Percentiles rank a stretch among this genome's conserved stretches.
These are phyloP conservation scores for Macrophomina pseudophaseolina DNA, from an alignment of 2,329 filamentous ascomycete genomes.

Conservation along the genomic window DNA sequence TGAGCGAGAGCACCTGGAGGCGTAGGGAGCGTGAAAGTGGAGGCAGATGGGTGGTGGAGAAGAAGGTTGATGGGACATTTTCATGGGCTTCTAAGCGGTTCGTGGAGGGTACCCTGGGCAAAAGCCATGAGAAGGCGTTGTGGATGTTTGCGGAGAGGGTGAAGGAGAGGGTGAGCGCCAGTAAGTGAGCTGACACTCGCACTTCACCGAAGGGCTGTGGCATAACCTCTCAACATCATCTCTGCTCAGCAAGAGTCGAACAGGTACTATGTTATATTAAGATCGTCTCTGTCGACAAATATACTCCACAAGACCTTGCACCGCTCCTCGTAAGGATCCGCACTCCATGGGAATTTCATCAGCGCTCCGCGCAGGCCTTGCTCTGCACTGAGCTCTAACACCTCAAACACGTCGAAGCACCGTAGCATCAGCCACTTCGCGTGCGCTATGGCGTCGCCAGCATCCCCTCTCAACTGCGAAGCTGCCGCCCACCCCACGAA, in stretches of 20 bases:
- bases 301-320: neutral
- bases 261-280: neutral
- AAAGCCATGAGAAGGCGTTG: slow-evolving; percentile 3
- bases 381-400: neutral
- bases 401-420: neutral
- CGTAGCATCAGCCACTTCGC: neutral
- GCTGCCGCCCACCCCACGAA: slow-evolving; percentile 1
- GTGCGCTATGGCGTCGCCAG: neutral
- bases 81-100: slow-evolving; percentile 4
- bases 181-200: too few species aligned
- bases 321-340: neutral
- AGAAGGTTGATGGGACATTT: neutral
- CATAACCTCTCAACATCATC: too few species aligned
- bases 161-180: neutral
- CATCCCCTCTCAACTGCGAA: neutral
- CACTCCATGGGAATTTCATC: neutral
- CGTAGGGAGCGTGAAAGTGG: neutral
- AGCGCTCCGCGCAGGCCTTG: neutral
- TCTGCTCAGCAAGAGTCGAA: too few species aligned
- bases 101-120: slow-evolving; percentile 7
- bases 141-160: slow-evolving; percentile 7
- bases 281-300: neutral
- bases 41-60: neutral
- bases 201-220: too few species aligned
- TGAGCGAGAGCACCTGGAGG: neutral